Conservation (phyloP, 2,329 filamentous ascomycete species). For the Endothia cerciana region DNA sequence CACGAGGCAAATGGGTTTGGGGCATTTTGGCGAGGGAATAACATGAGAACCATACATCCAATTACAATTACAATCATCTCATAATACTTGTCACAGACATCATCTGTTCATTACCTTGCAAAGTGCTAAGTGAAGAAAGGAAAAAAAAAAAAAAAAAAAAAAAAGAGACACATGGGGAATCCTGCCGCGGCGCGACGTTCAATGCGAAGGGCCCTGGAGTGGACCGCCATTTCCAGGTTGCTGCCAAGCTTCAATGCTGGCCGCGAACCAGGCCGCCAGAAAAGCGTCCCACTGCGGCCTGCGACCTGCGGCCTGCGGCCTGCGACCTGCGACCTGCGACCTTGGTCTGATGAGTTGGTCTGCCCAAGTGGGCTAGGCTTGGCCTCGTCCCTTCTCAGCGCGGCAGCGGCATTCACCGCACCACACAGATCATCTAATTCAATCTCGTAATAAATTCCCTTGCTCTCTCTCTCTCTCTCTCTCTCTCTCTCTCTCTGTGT, state of each 20-base stretch:
- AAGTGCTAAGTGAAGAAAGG: not conserved
- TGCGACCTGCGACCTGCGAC: too few species aligned
- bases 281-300: too few species aligned
- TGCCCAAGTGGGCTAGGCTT: not conserved
- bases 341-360: not conserved
- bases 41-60: slow-evolving; percentile 14
- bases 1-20: slow-evolving; percentile 21
- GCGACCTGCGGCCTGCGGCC: too few species aligned
- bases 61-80: slow-evolving; percentile 13
- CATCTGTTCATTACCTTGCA: not conserved
- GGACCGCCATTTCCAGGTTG: too few species aligned
- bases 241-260: not conserved
- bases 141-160: too few species aligned
- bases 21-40: slow-evolving; percentile 11
- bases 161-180: not conserved
- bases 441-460: not conserved
- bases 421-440: slow-evolving; percentile 3
- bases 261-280: not conserved
- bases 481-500: too few species aligned
- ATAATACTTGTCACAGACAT: slow-evolving; percentile 12
- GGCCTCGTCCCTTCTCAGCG: not conserved
- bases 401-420: not conserved
- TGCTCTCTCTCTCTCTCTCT: too few species aligned
- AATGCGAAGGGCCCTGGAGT: not conserved
- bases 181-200: too few species aligned